Conservation (phyloP, 305 asterid genomes). For the Fraxinus floribunda region DNA sequence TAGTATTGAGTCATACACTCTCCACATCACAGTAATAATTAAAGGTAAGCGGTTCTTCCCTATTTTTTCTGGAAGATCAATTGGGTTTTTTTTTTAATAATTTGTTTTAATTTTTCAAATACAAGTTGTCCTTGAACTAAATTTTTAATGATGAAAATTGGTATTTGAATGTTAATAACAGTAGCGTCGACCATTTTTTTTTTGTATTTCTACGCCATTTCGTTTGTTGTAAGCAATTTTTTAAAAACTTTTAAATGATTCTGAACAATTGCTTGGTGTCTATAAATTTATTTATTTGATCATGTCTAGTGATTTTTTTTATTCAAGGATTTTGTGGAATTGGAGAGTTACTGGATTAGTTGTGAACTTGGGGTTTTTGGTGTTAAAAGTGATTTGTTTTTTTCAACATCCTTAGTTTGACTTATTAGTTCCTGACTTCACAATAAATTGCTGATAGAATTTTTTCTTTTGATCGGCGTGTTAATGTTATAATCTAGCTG, state of each 20-base stretch:
- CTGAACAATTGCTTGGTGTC: slow-evolving; percentile 24
- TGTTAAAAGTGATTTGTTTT: background rate
- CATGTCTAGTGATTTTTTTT: background rate
- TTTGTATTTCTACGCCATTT: background rate
- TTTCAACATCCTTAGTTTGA: background rate
- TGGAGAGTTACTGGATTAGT: background rate
- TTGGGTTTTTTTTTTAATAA: slow-evolving; percentile 15
- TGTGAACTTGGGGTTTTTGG: background rate
- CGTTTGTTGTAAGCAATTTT: slow-evolving; percentile 7
- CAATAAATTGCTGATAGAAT: background rate
- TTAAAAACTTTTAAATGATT: background rate
- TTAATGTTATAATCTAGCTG: background rate
- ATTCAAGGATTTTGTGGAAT: background rate
- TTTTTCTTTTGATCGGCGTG: background rate
- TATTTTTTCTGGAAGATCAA: background rate
- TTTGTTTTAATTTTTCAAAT: slow-evolving; percentile 1
- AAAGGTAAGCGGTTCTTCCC: slow-evolving; percentile 14
- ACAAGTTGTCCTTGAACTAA: background rate
- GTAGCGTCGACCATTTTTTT: background rate
- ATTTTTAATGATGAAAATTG: background rate
- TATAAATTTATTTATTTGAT: background rate
- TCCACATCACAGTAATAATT: slow-evolving; percentile 10
- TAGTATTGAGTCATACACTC: slow-evolving; percentile 1
- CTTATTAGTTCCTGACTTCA: background rate
- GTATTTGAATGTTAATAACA: background rate